phyloP scores from a whole-genome alignment of 768 basidiomycete genomes.

The Auriscalpium vulgare region DNA sequence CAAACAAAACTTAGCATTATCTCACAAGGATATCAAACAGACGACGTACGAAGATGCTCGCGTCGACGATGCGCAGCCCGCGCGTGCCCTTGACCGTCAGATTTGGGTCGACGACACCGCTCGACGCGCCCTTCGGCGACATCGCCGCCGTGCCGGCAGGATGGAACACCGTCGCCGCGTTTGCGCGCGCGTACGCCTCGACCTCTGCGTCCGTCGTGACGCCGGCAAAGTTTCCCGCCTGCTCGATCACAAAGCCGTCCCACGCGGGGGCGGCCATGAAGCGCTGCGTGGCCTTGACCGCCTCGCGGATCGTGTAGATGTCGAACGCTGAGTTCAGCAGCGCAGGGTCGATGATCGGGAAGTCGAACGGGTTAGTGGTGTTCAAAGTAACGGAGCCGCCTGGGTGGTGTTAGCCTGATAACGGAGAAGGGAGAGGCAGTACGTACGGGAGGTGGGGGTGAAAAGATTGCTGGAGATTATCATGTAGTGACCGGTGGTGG shows the following conservation, averaged over 20 bases:
- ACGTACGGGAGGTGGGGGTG: slow-evolving; percentile 18
- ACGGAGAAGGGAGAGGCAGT: not conserved
- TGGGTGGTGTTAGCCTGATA: not conserved
- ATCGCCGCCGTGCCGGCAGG: slow-evolving; percentile 33
- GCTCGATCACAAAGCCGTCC: not conserved
- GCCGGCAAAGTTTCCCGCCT: not conserved
- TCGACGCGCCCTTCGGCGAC: slow-evolving; percentile 22
- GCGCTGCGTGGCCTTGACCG: not conserved
- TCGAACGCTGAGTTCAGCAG: slow-evolving; percentile 3
- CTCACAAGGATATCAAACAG: not conserved
- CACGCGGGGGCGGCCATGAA: slow-evolving; percentile 2
- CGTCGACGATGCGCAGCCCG: slow-evolving; percentile 6
- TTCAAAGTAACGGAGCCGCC: slow-evolving; percentile 21
- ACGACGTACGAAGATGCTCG: slow-evolving; percentile 3
- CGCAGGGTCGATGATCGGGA: slow-evolving; percentile 20
- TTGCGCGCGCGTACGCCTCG: slow-evolving; percentile 12
- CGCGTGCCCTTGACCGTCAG: slow-evolving; percentile 5
- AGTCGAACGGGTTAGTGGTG: slow-evolving; percentile 18
- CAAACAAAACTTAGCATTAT: no score
- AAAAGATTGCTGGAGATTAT: slow-evolving; percentile 10
- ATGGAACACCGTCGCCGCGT: slow-evolving; percentile 18
- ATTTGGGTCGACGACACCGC: slow-evolving; percentile 35
- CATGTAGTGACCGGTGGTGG: slow-evolving; percentile 16
- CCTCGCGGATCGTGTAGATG: slow-evolving; percentile 2
- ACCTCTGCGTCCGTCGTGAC: slow-evolving; percentile 14